Evolutionary conservation across 1,284 basidiomycete species (phyloP).

Genomic region (Athelia sp.): DNA sequence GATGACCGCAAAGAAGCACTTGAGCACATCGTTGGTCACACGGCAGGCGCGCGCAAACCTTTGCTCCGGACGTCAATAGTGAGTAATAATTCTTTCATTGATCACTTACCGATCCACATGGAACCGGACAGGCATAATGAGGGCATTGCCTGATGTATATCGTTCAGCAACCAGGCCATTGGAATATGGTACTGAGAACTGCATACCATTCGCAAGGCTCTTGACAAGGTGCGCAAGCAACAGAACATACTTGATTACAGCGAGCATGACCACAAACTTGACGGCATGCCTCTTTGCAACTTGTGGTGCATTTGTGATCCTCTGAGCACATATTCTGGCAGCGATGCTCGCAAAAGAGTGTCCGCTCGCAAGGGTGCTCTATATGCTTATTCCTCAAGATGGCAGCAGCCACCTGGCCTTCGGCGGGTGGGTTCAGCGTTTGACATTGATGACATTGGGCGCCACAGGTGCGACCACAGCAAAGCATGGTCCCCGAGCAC

Average conservation of each 20-base stretch:
- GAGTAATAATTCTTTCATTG: not conserved
- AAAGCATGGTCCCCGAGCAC: conserved; percentile 43
- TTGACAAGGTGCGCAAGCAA: conserved; percentile 60
- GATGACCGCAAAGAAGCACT: conserved; percentile 52
- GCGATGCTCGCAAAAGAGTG: conserved; percentile 53
- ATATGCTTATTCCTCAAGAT: conserved; percentile 33
- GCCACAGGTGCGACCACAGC: conserved; percentile 52
- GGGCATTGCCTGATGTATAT: conserved; percentile 44
- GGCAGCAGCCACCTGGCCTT: not conserved
- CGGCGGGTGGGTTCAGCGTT: conserved; percentile 15
- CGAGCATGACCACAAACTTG: conserved; percentile 51
- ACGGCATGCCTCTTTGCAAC: conserved; percentile 45
- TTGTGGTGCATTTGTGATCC: conserved; percentile 44
- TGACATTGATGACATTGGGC: conserved; percentile 48
- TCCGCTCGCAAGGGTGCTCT: conserved; percentile 46
- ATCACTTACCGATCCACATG: conserved; percentile 66
- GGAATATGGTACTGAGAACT: no score
- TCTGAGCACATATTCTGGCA: conserved; percentile 48
- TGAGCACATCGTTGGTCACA: conserved; percentile 54
- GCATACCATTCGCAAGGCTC: conserved; percentile 48
- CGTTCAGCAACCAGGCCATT: no score
- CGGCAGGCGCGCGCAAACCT: conserved; percentile 67
- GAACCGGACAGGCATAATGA: conserved; percentile 54
- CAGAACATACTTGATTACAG: conserved; percentile 46
- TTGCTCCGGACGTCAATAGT: conserved; percentile 1